A percentile compares a stretch with the other conserved stretches of the same genome.
These are phyloP conservation scores for Candida sp. DNA, from an alignment of 1,139 yeast genomes.

Conservation along the genomic window DNA sequence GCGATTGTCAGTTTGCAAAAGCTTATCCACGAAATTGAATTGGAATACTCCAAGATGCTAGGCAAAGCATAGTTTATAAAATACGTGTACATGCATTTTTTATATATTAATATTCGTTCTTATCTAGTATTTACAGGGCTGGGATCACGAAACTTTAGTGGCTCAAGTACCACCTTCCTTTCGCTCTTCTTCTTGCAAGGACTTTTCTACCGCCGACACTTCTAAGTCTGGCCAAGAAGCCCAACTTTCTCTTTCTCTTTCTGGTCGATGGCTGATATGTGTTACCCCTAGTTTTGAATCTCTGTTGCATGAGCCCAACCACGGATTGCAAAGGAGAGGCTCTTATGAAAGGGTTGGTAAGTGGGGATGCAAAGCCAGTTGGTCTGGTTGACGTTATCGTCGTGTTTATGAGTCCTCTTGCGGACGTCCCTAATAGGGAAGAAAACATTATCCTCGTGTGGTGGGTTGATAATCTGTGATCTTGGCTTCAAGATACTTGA, in stretches of 20 bases:
- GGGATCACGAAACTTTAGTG: constrained; percentile 43
- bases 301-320: constrained; percentile 51
- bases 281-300: constrained; percentile 92
- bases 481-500: too few relatives aligned
- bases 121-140: constrained; percentile 12
- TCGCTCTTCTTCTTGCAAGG: constrained; percentile 76
- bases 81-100: not conserved
- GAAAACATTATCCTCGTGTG: constrained; percentile 12
- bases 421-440: constrained; percentile 11
- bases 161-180: constrained; percentile 94
- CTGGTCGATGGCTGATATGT: constrained; percentile 94
- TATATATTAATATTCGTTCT: not conserved
- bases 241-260: constrained; percentile 88
- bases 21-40: constrained; percentile 65
- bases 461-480: not conserved
- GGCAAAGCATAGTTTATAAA: constrained; percentile 36
- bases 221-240: constrained; percentile 88
- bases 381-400: constrained; percentile 4
- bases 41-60: constrained; percentile 50
- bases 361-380: not conserved
- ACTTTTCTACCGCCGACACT: constrained; percentile 82
- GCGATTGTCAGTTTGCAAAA: constrained; percentile 77
- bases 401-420: constrained; percentile 8
- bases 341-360: constrained; percentile 4
- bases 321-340: constrained; percentile 26